Evolutionary conservation across 257 asterid genomes (phyloP).

Genomic region (Eustoma russellianum): DNA sequence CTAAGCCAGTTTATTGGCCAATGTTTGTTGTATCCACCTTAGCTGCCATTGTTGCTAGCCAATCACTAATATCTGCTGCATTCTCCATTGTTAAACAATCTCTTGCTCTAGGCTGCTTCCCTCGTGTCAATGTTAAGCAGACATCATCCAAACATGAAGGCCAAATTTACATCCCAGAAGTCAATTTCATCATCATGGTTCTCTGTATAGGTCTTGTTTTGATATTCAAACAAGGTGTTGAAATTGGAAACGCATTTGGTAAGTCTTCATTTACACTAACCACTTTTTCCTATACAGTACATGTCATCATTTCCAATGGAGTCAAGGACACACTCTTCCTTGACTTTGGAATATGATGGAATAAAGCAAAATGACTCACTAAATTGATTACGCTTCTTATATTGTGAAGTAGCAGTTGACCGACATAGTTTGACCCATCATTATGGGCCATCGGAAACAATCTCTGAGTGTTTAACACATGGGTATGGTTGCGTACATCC

Average conservation of each 20-base stretch:
- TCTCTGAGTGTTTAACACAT: no score
- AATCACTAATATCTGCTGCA: constrained; percentile 58
- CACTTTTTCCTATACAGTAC: no score
- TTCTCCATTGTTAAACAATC: constrained; percentile 76
- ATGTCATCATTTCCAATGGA: no score
- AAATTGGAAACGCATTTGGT: constrained; percentile 72
- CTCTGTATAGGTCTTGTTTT: constrained; percentile 55
- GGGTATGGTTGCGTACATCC: no score
- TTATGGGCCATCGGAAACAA: no score
- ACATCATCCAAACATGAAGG: constrained; percentile 58
- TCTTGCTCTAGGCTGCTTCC: constrained; percentile 60
- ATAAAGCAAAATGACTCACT: no score
- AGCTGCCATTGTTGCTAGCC: constrained; percentile 64
- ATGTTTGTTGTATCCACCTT: constrained; percentile 55
- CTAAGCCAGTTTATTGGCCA: constrained; percentile 43
- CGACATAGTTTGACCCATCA: no score
- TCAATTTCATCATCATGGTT: constrained; percentile 65
- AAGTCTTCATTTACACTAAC: no score
- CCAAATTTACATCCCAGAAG: constrained; percentile 66
- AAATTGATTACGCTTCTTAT: no score
- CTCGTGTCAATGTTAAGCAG: constrained; percentile 67
- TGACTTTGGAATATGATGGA: no score
- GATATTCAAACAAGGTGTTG: constrained; percentile 37
- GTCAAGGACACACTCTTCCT: no score
- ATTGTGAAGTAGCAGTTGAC: no score